Evolutionary conservation across 2,329 filamentous ascomycete genomes (phyloP).

Genomic region (Xylaria sp.): DNA sequence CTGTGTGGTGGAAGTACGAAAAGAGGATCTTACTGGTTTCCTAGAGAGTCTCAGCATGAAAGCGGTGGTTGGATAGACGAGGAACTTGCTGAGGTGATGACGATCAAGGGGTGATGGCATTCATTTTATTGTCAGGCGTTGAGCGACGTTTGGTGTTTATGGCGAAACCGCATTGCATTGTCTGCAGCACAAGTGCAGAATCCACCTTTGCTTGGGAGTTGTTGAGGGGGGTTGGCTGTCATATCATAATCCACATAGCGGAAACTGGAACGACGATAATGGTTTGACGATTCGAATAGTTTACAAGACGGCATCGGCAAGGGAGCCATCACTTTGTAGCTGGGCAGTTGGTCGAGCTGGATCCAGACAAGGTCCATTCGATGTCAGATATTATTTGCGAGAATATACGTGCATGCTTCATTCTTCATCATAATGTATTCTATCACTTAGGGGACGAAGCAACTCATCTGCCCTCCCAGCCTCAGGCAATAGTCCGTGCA

Average conservation of each 20-base stretch:
- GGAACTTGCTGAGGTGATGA: background rate
- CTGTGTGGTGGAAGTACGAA: constrained; percentile 96
- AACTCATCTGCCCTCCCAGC: background rate
- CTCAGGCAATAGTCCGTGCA: background rate
- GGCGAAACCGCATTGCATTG: constrained; percentile 31
- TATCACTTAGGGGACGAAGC: constrained; percentile 2
- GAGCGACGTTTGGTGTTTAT: constrained; percentile 33
- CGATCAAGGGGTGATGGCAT: constrained; percentile 7
- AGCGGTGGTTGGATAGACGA: constrained; percentile 75
- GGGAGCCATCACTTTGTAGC: constrained; percentile 6
- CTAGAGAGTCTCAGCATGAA: constrained; percentile 93
- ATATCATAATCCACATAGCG: constrained; percentile 17
- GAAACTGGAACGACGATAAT: constrained; percentile 36
- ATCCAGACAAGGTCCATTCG: constrained; percentile 13
- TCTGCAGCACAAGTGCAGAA: constrained; percentile 24
- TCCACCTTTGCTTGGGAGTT: constrained; percentile 23
- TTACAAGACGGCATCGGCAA: constrained; percentile 20
- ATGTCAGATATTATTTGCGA: constrained; percentile 35
- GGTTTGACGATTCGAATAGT: constrained; percentile 36
- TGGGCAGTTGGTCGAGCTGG: constrained; percentile 9
- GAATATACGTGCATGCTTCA: constrained; percentile 36
- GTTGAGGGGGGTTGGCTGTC: constrained; percentile 15
- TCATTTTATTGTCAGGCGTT: constrained; percentile 24
- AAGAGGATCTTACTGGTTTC: constrained; percentile 91
- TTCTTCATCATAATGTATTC: constrained; percentile 15